Evolutionary conservation across 129 eudicot genomes (phyloP).

Genomic region (Kitagawia praeruptora): DNA sequence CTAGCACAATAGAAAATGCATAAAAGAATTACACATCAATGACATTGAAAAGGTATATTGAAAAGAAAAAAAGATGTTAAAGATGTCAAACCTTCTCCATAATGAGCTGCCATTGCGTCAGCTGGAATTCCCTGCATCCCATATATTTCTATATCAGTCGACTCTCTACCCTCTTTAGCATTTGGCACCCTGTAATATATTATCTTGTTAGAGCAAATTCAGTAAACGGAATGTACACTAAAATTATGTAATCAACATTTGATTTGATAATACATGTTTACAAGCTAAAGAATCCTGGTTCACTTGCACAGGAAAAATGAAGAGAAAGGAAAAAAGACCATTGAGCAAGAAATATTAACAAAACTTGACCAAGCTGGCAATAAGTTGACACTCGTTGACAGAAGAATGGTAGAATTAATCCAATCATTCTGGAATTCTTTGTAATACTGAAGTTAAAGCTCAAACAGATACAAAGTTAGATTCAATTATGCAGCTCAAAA

Average conservation of each 20-base stretch:
- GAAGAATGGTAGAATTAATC: neutral
- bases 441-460: neutral
- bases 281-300: neutral
- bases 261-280: neutral
- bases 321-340: neutral
- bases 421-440: neutral
- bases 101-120: conserved; percentile 79
- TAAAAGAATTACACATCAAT: neutral
- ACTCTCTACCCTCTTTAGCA: conserved; percentile 85
- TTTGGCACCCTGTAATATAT: conserved; percentile 69
- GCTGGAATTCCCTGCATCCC: conserved; percentile 99
- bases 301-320: neutral
- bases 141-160: conserved; percentile 89
- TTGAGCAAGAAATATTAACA: neutral
- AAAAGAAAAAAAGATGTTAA: neutral
- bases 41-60: neutral
- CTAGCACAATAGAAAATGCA: neutral
- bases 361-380: neutral
- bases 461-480: neutral
- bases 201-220: neutral
- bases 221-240: neutral
- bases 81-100: conserved; percentile 70
- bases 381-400: neutral
- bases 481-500: neutral
- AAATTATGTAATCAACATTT: neutral